Percentiles rank a stretch among this genome's conserved stretches.
Conservation (phyloP, 768 basidiomycete species). For the Lepiota venenata region DNA sequence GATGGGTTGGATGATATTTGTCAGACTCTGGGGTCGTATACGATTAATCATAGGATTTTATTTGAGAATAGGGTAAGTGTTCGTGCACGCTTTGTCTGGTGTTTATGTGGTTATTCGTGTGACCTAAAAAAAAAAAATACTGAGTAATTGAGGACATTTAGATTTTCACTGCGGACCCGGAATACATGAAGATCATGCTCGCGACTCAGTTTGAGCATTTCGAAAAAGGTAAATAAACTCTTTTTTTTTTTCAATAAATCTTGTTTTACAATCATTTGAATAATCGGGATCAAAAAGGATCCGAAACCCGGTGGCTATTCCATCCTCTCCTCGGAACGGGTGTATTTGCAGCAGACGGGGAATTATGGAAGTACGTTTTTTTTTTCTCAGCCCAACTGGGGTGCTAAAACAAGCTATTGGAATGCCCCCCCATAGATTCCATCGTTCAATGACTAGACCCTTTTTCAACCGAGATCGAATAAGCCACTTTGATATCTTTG, state of each 20-base stretch:
- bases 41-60: conserved; percentile 20
- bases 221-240: conserved; percentile 32
- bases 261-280: no score
- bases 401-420: no score
- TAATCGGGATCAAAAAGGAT: conserved; percentile 16
- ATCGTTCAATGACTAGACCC: conserved; percentile 63
- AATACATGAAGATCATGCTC: conserved; percentile 32
- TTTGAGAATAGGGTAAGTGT: conserved; percentile 23
- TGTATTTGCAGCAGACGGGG: conserved; percentile 56
- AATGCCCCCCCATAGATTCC: conserved; percentile 35
- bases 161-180: background rate
- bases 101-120: background rate
- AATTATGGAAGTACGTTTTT: conserved; percentile 55
- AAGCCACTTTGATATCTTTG: conserved; percentile 60
- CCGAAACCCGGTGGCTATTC: conserved; percentile 18
- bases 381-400: no score
- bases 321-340: conserved; percentile 41
- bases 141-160: background rate
- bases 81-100: no score
- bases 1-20: conserved; percentile 21
- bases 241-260: no score
- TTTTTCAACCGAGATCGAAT: conserved; percentile 63
- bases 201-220: conserved; percentile 39
- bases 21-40: conserved; percentile 17
- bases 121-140: no score